Evolutionary conservation across 1,284 basidiomycete genomes (phyloP).

Genomic region (Neonothopanus nambi): DNA sequence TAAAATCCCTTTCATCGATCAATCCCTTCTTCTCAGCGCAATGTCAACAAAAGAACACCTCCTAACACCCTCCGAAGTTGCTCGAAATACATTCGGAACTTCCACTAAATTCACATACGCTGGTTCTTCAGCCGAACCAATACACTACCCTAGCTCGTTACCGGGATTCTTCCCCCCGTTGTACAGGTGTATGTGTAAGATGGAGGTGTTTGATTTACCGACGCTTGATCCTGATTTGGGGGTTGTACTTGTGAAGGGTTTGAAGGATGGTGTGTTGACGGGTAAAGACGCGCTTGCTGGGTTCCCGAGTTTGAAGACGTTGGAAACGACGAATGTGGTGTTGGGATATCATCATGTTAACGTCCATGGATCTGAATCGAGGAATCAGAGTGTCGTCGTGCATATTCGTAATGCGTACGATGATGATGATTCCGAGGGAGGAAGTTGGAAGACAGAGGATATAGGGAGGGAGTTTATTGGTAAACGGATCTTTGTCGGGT

Average conservation of each 20-base stretch:
- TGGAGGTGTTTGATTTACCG: conserved; percentile 85
- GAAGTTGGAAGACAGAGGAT: conserved; percentile 58
- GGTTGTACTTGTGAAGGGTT: conserved; percentile 82
- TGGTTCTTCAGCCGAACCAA: conserved; percentile 55
- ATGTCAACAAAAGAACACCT: conserved; percentile 81
- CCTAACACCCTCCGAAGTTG: conserved; percentile 76
- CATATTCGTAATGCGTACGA: conserved; percentile 81
- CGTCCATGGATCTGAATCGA: conserved; percentile 88
- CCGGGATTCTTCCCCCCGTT: conserved; percentile 95
- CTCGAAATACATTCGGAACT: conserved; percentile 79
- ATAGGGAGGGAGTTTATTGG: conserved; percentile 76
- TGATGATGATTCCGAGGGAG: conserved; percentile 24
- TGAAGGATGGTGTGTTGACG: conserved; percentile 85
- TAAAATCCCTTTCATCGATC: conserved; percentile 98
- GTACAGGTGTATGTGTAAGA: conserved; percentile 77
- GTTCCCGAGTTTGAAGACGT: conserved; percentile 92
- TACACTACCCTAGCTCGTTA: conserved; percentile 82
- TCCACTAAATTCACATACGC: conserved; percentile 82
- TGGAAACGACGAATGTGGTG: conserved; percentile 70
- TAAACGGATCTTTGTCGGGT: conserved; percentile 80
- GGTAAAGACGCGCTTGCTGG: conserved; percentile 90
- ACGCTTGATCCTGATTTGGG: conserved; percentile 67
- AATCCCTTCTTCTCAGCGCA: conserved; percentile 82
- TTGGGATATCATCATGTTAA: conserved; percentile 91
- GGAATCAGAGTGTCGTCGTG: conserved; percentile 92